A percentile compares a stretch with the other conserved stretches of the same genome.
Conservation (phyloP, 495 filamentous ascomycete species). For the Staphylotrichum tortipilum region DNA sequence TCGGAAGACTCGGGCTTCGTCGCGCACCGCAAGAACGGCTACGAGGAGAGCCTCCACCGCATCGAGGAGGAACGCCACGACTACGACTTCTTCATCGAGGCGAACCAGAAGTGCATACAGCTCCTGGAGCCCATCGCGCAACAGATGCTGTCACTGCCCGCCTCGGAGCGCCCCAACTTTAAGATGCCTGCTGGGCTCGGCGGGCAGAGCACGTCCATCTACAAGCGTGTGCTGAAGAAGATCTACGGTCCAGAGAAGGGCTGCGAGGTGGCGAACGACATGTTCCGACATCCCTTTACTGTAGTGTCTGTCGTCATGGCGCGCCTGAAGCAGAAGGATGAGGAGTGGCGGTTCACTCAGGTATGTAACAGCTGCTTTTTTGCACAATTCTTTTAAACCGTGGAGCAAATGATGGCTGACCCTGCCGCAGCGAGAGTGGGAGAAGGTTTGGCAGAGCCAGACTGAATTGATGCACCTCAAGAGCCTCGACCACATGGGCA, state of each 20-base stretch:
- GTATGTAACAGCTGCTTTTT: conserved; percentile 18
- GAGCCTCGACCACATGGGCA: conserved; percentile 91
- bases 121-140: conserved; percentile 89
- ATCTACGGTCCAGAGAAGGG: conserved; percentile 87
- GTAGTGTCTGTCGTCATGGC: conserved; percentile 81
- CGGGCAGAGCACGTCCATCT: conserved; percentile 90
- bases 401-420: conserved; percentile 8
- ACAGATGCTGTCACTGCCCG: conserved; percentile 66
- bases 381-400: not conserved
- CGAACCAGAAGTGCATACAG: conserved; percentile 85
- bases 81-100: conserved; percentile 97
- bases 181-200: conserved; percentile 74
- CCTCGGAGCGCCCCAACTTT: conserved; percentile 62
- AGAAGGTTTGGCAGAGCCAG: conserved; percentile 95
- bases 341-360: conserved; percentile 92
- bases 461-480: conserved; percentile 87
- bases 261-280: conserved; percentile 66
- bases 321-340: conserved; percentile 83
- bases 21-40: conserved; percentile 90
- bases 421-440: conserved; percentile 74
- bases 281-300: conserved; percentile 70
- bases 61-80: conserved; percentile 98
- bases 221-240: conserved; percentile 94
- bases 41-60: conserved; percentile 84
- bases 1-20: conserved; percentile 98